Evolutionary conservation across 2,329 filamentous ascomycete species (phyloP).

Genomic region (Talaromyces sp.): DNA sequence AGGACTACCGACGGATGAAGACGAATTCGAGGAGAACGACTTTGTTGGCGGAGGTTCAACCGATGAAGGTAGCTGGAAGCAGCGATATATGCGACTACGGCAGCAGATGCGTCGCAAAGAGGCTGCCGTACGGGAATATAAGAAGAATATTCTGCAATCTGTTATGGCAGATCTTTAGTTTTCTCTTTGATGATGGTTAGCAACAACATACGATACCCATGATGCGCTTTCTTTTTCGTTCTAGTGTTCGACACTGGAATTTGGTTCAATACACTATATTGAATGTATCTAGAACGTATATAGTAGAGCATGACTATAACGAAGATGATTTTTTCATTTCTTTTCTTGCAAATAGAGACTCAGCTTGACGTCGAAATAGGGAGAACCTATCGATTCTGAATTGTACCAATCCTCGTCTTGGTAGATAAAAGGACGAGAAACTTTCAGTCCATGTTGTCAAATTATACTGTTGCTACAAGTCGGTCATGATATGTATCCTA

Average conservation of each 20-base stretch:
- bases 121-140: constrained; percentile 37
- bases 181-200: constrained; percentile 2
- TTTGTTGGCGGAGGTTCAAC: constrained; percentile 4
- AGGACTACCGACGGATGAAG: constrained; percentile 10
- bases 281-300: neutral
- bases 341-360: neutral
- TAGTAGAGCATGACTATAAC: neutral
- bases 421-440: neutral
- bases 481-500: too few relatives aligned
- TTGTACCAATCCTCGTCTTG: neutral
- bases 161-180: constrained; percentile 41
- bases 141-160: constrained; percentile 42
- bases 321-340: neutral
- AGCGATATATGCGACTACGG: constrained; percentile 37
- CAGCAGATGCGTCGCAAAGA: constrained; percentile 40
- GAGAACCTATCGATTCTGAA: neutral
- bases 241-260: neutral
- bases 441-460: neutral
- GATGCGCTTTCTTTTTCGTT: neutral
- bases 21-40: constrained; percentile 17
- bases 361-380: neutral
- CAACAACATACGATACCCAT: constrained; percentile 17
- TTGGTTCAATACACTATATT: neutral
- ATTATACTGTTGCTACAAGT: neutral
- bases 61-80: constrained; percentile 36